Evolutionary conservation across 2,329 filamentous ascomycete species (phyloP), one percentile per base, ranked within the genome.

Genomic region (Beauveria asiatica): DNA sequence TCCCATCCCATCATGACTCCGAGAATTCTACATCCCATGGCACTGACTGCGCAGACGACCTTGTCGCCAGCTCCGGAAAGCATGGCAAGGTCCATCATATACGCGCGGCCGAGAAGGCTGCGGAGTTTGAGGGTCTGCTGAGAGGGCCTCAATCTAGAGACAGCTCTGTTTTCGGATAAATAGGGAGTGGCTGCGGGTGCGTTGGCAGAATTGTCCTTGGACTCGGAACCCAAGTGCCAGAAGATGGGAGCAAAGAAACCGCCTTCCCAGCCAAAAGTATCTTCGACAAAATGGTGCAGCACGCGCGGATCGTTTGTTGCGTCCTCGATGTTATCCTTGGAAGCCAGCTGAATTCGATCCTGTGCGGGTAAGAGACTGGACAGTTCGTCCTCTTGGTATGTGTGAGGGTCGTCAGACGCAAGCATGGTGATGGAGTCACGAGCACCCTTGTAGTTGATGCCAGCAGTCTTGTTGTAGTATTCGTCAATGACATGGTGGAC

Each of bases 1-100:
- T 92, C 87, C 89, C 89, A 92, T 0, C 91, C 91, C 84, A 94
- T 85, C 86, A 95, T 92, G 45, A 96, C 89, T 2, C 83, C 91
- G 63, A 95, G 70, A 57, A 95, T 68, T 23, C 89, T 81, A 70
- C 91, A 96, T 0, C 83, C 84, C 73, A 80, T 83, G 39, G 86
- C 83, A 66, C 87, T 90, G 25, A 92, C 86, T 3, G 86, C 88
- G 68, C 91, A 96, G 1, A 96, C 81, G 8, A 94, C 79, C 13
- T 78, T 80, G 70, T 94, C 90, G 59, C 82, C 84, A 17, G 83
- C 82, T 30, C 81, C 78, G 0, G 85, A 83, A 49, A 95, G 76
- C 25, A 95, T 87, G 0, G 87, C 84, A 60, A 95, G 74, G 73
- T 96, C 91, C 73, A 95, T 82, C 70, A 92, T 74, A 73, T 94